Evolutionary conservation across 2,329 filamentous ascomycete species (phyloP), one percentile per base, ranked within the genome.

Genomic region (Claviceps pazoutovae): DNA sequence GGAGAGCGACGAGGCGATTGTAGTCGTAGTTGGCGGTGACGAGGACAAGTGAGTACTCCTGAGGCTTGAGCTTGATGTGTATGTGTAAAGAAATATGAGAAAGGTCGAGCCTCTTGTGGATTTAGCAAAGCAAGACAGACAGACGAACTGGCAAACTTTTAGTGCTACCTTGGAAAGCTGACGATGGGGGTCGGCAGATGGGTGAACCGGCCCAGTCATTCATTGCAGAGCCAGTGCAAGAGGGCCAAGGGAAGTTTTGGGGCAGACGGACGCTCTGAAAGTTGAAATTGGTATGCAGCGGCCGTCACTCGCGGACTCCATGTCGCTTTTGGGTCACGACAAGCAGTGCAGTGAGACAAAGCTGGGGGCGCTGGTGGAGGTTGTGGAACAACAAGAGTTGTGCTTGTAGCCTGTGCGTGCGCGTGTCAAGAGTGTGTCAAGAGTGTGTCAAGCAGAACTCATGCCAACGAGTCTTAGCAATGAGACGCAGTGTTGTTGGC

Each of bases 211-310:
- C 17, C 23, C n/a, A 51, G 45, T 41, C 49, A 51, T 54, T 41
- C 49, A 51, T 54, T 49, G 46, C 52, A 39, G 46, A 19, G 46
- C 51, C 34, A 46, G 52, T 41, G 37, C 30, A 49, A 41, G 19
- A 34, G 41, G 45, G 52, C 5, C 8, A 50, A 45, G 36, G 16
- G 49, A 37, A 39, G 34, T 11, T 46, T 17, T 30, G 43, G 36
- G 39, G 47, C 43, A 47, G 43, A 21, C 30, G 34, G 49, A 49
- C 42, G 30, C 45, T 48, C 44, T 49, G 39, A 19, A 11, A 39
- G 17, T 39, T 44, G 21, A 19, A 43, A 46, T 47, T 45, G 34
- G 30, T 30, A 3, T 30, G 26, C 44, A 49, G 52, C 45, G 45
- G 21, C 17, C 41, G 46, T 38, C 37, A 23, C 13, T 38, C 36